A percentile compares a stretch with the other conserved stretches of the same genome.
Conservation (phyloP, 495 filamentous ascomycete genomes). For the Mycothermus thermophilus region DNA sequence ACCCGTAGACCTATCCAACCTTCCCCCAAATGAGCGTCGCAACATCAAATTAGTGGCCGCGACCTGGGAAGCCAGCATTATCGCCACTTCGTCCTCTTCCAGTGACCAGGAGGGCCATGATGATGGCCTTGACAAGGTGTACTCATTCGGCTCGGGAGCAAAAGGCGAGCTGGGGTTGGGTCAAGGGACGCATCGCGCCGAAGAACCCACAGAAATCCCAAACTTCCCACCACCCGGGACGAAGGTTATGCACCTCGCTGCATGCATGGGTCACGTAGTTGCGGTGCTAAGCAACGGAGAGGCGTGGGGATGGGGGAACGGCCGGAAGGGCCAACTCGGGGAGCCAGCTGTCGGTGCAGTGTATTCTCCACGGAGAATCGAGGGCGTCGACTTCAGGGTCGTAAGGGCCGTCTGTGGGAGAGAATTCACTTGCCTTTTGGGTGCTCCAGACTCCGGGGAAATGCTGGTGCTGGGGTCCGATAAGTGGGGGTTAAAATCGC, state of each 20-base stretch:
- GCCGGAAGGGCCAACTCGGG: slow-evolving; percentile 74
- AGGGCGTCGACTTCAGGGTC: slow-evolving; percentile 39
- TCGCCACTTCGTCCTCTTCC: slow-evolving; percentile 36
- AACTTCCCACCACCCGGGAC: slow-evolving; percentile 47
- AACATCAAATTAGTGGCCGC: slow-evolving; percentile 38
- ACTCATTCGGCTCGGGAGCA: slow-evolving; percentile 45
- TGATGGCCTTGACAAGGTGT: slow-evolving; percentile 30
- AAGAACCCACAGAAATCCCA: slow-evolving; percentile 24
- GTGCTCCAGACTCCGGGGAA: slow-evolving; percentile 36
- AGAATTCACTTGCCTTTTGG: slow-evolving; percentile 66
- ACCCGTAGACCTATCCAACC: slow-evolving; percentile 9
- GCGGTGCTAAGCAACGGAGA: slow-evolving; percentile 59
- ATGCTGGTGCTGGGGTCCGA: slow-evolving; percentile 53
- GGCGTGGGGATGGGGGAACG: slow-evolving; percentile 78
- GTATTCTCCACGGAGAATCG: slow-evolving; percentile 45
- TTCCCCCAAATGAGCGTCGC: neutral
- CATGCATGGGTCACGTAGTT: slow-evolving; percentile 65
- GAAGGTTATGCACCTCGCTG: slow-evolving; percentile 43
- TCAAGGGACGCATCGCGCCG: slow-evolving; percentile 16
- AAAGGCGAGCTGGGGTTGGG: slow-evolving; percentile 66
- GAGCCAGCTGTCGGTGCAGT: slow-evolving; percentile 29
- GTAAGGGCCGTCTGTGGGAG: slow-evolving; percentile 56
- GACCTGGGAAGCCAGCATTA: slow-evolving; percentile 59
- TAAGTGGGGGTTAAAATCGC: slow-evolving; percentile 47
- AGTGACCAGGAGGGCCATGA: neutral